These are phyloP conservation scores for Rhinocladiella mackenziei DNA, from an alignment of 2,329 filamentous ascomycete species.

Conservation along the genomic window DNA sequence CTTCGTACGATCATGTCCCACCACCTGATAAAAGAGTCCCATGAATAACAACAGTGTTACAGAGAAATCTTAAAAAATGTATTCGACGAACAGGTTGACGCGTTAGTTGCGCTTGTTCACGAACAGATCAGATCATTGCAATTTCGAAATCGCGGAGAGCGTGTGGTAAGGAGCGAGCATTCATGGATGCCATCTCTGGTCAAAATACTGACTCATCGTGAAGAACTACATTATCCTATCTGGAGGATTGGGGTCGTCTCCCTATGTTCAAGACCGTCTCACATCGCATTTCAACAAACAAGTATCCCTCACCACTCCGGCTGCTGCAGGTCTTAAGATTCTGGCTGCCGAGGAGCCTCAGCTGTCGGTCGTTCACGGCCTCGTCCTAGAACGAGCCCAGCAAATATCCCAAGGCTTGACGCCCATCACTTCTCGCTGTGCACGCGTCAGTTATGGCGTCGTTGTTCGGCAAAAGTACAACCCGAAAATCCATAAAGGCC, in stretches of 20 bases:
- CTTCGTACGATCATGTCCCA: constrained; percentile 27
- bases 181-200: not conserved
- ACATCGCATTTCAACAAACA: constrained; percentile 27
- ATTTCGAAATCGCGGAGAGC: constrained; percentile 27
- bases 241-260: constrained; percentile 36
- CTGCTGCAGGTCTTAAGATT: constrained; percentile 30
- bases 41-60: no score
- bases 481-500: constrained; percentile 31
- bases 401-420: constrained; percentile 30
- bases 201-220: constrained; percentile 7
- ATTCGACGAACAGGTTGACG: constrained; percentile 24
- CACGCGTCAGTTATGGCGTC: constrained; percentile 38
- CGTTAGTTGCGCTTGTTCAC: constrained; percentile 33
- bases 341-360: constrained; percentile 36
- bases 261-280: constrained; percentile 32
- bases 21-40: not conserved
- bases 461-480: constrained; percentile 35
- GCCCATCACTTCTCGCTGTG: constrained; percentile 34
- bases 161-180: constrained; percentile 28
- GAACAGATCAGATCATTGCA: constrained; percentile 31
- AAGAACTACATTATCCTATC: constrained; percentile 35
- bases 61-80: constrained; percentile 16
- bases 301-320: constrained; percentile 19
- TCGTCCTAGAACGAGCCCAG: constrained; percentile 36
- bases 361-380: constrained; percentile 35